Percentiles rank a stretch among this genome's conserved stretches.
phyloP scores from a whole-genome alignment of 148 eudicot genomes.

The Euryodendron excelsum region DNA sequence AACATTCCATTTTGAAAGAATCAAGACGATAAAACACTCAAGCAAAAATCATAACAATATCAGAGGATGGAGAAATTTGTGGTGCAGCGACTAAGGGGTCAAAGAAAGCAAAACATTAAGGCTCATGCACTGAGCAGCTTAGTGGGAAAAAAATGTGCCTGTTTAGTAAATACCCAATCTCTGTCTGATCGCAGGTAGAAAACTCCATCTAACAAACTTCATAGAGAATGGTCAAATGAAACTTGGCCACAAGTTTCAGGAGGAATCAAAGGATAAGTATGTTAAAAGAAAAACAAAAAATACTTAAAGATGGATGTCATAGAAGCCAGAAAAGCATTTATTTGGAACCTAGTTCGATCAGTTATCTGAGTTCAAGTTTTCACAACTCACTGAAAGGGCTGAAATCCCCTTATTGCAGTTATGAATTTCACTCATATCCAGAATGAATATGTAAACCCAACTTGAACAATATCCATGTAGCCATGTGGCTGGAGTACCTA shows the following conservation, averaged over 20 bases:
- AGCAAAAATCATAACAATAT: background rate
- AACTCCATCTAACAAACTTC: background rate
- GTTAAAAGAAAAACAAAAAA: no score
- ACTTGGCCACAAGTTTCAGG: background rate
- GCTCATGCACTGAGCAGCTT: constrained; percentile 1
- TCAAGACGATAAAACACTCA: background rate
- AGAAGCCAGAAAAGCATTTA: background rate
- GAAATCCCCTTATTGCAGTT: background rate
- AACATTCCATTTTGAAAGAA: background rate
- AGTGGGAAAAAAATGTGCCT: no score
- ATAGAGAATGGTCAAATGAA: background rate
- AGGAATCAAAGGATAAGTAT: background rate
- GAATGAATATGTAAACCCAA: background rate
- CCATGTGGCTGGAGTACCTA: background rate
- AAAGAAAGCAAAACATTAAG: background rate
- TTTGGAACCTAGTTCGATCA: constrained; percentile 1
- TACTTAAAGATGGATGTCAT: background rate
- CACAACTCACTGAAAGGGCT: background rate
- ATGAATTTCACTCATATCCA: background rate
- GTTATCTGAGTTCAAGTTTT: background rate
- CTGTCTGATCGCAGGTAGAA: background rate
- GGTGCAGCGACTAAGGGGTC: background rate
- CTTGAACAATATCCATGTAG: background rate
- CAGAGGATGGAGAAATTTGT: background rate
- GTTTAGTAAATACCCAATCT: background rate